Base-by-base conservation (phyloP, 169 alveolate species). In the Plasmodium adleri region DNA sequence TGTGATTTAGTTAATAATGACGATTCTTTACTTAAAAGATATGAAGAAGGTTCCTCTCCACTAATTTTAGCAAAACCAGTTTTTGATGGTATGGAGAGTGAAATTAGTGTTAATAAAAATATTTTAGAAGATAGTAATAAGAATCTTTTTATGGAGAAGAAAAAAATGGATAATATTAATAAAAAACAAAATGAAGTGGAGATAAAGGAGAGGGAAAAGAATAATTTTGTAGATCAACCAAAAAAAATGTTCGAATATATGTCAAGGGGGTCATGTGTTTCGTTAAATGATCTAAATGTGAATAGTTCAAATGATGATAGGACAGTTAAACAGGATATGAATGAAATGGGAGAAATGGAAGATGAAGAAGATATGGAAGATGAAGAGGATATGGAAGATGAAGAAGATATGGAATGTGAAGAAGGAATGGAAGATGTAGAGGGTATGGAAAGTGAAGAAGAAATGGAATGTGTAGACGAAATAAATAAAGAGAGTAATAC, bases 21-120 rank as follows among this genome's bases (percentile, higher is more conserved):
- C 8, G 91, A 83, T 28, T 83, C 91, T 7, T 59, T 83, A 62
- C 72, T 83, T 67, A 83, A 83, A 63, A 67, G 74, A 52, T 83
- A 83, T 71, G 91, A 83, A 68, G 91, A 83, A 73, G 47, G 59
- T 58, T 68, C 91, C 9, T 70, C 91, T 3, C 91, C 91, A 32
- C 73, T 68, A n/a, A 83, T 83, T 68, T 68, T 83, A 15, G 68
- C 91, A 9, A 83, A 83, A 39, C 91, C 91, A 0, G 26, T 54
- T 32, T 83, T 83, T 71, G 49, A 83, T 62, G 73, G 68, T 58
- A 68, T 17, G 45, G 47, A 62, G 15, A 83, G 91, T 70, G 91
- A 83, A 70, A 83, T 83, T 43, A 78, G 89, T 43, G 50, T 59
- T 66, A 64, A 50, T 47, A 78, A 13, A 66, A 66, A 67, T 78